Base-by-base conservation (phyloP, 2,329 filamentous ascomycete species). In the Penicillium sp. region DNA sequence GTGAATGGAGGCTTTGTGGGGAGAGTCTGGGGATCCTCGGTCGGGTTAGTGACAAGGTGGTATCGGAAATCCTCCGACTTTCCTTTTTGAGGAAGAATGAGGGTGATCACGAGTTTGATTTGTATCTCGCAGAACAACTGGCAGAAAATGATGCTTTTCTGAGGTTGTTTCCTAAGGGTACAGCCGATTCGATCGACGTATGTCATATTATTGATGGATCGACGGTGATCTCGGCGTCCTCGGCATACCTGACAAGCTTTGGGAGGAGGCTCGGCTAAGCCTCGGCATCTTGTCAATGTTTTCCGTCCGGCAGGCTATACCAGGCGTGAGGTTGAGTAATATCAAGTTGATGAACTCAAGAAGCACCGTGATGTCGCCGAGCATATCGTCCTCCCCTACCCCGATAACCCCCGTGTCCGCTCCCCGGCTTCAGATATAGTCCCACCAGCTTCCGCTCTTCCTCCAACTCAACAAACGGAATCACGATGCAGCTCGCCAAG, bases 51-150 rank as follows among this genome's bases (percentile, higher is more conserved):
- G 35, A 9, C 35, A 15, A 30, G 45, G 7, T 45, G 21, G 7
- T 23, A 21, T 50, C 56, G 56, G 56, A 58, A n/a, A 31, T 44
- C 29, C 56, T 58, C 56, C 56, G 56, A 58, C 31, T 51, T 50
- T 51, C 56, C 56, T 30, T 17, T 45, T 17, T 45, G 31, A 41
- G 45, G 5, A 3, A 2, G 13, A 45, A n/a, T 15, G 35, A 45
- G 17, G 17, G 23, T 15, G 15, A 50, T 50, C 48, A 17, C 21
- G 13, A 17, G 13, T 9, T 15, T 29, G 4, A 26, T 26, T 26
- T 6, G 26, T 26, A 26, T 26, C 26, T 26, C 3, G 26, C 26
- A 26, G 26, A 26, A 26, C 26, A 26, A 5, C 26, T 6, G 26
- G 26, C 26, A 26, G 26, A 4, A 5, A 26, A 26, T 4, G 1